These are phyloP conservation scores for Hyaloscypha variabilis DNA, from an alignment of 495 filamentous ascomycete species.

Conservation along the genomic window DNA sequence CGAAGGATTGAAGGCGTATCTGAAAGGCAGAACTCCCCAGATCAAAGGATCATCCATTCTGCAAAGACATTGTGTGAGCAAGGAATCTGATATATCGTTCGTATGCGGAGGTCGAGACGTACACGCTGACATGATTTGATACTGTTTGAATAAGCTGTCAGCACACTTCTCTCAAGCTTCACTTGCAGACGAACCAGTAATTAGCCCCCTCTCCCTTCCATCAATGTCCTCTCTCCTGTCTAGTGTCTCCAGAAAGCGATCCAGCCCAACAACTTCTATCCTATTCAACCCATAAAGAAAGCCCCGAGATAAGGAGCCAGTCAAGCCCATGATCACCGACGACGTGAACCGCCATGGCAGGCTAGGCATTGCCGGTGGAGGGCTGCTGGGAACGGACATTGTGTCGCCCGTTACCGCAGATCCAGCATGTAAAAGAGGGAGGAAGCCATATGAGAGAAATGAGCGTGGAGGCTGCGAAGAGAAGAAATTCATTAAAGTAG, in stretches of 20 bases:
- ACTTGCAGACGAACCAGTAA: conserved; percentile 67
- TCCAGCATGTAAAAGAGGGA: conserved; percentile 15
- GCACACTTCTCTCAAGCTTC: conserved; percentile 6
- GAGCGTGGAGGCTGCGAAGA: conserved; percentile 13
- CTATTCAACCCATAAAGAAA: conserved; percentile 54
- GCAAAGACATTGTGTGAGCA: conserved; percentile 16
- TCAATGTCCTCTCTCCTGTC: conserved; percentile 72
- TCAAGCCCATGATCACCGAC: conserved; percentile 55
- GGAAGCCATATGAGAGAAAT: conserved; percentile 14
- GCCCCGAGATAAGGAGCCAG: conserved; percentile 41
- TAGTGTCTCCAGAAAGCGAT: conserved; percentile 73
- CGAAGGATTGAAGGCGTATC: conserved; percentile 66
- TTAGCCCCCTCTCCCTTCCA: conserved; percentile 71
- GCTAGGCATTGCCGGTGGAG: conserved; percentile 39
- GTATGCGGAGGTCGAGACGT: conserved; percentile 48
- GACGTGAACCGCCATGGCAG: conserved; percentile 57
- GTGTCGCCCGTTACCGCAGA: conserved; percentile 17
- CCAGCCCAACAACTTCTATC: conserved; percentile 69
- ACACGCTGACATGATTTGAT: conserved; percentile 96
- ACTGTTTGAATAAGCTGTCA: conserved; percentile 52
- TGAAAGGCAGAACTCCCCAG: conserved; percentile 82
- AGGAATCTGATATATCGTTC: conserved; percentile 5
- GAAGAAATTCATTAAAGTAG: not conserved
- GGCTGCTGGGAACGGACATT: conserved; percentile 23
- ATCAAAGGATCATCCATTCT: conserved; percentile 94